Evolutionary conservation across 345 rosid genomes (phyloP).

Genomic region (Pugionium cornutum): DNA sequence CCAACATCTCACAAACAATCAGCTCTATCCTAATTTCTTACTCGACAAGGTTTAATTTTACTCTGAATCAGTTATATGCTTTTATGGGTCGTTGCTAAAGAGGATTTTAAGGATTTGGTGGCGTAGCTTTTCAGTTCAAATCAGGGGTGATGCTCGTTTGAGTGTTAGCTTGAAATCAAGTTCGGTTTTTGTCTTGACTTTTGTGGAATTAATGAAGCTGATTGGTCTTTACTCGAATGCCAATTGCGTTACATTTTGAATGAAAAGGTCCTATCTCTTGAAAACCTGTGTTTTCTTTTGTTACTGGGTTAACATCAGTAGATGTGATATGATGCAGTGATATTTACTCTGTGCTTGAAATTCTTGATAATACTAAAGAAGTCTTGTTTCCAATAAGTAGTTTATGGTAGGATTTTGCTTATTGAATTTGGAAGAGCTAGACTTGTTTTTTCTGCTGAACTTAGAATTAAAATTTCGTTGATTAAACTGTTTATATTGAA

Average conservation of each 20-base stretch:
- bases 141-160: not conserved
- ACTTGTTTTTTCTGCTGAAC: slow-evolving; percentile 5
- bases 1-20: slow-evolving; percentile 70
- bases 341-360: not conserved
- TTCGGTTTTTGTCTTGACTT: not conserved
- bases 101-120: not conserved
- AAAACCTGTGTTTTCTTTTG: not conserved
- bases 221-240: not conserved
- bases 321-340: not conserved
- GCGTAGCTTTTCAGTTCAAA: slow-evolving; percentile 9
- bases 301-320: not conserved
- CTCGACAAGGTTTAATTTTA: slow-evolving; percentile 70
- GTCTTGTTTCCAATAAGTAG: slow-evolving; percentile 3
- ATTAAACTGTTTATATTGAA: not conserved
- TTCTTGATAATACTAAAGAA: not conserved
- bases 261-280: not conserved
- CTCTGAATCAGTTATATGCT: not conserved
- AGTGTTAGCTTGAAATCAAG: slow-evolving; percentile 8
- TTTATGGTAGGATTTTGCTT: slow-evolving; percentile 13
- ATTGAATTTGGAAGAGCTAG: not conserved
- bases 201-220: slow-evolving; percentile 5
- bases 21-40: slow-evolving; percentile 83
- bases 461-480: slow-evolving; percentile 8
- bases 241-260: not conserved
- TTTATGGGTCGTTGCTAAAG: not conserved